These are phyloP conservation scores for Candida montana DNA, from an alignment of 805 yeast species.

Conservation along the genomic window DNA sequence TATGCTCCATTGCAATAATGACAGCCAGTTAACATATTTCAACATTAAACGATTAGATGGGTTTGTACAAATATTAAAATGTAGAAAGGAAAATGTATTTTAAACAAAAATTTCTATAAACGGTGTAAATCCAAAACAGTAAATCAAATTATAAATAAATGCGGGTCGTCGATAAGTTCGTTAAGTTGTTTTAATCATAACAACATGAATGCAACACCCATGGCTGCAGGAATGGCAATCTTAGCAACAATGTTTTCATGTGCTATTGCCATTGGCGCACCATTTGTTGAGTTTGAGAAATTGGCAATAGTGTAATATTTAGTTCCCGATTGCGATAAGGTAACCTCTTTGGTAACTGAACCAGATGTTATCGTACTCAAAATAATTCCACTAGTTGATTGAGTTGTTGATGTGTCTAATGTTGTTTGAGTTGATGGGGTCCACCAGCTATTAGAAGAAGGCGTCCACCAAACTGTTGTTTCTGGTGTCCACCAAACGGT, in stretches of 20 bases:
- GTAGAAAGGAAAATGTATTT: no score
- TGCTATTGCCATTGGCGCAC: not conserved
- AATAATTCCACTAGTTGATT: not conserved
- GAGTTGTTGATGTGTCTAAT: not conserved
- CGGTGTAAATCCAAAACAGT: no score
- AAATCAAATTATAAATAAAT: no score
- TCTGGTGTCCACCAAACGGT: slow-evolving; percentile 13
- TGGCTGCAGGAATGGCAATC: slow-evolving; percentile 1
- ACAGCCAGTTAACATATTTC: no score
- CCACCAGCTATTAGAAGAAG: slow-evolving; percentile 2
- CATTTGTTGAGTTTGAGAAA: slow-evolving; percentile 1
- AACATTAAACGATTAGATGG: no score
- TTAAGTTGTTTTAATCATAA: slow-evolving; percentile 44
- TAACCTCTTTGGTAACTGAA: slow-evolving; percentile 2
- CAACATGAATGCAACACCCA: slow-evolving; percentile 43
- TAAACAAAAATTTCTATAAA: no score
- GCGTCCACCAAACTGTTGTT: slow-evolving; percentile 13
- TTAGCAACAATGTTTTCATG: not conserved
- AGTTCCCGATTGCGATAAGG: slow-evolving; percentile 1
- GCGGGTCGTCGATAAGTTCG: no score
- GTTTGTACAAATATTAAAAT: no score
- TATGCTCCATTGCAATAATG: slow-evolving; percentile 77
- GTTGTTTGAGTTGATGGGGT: slow-evolving; percentile 1
- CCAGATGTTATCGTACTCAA: slow-evolving; percentile 4
- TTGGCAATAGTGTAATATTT: not conserved